phyloP scores from a whole-genome alignment of 2,329 filamentous ascomycete genomes.

The Cryphonectria radicalis region DNA sequence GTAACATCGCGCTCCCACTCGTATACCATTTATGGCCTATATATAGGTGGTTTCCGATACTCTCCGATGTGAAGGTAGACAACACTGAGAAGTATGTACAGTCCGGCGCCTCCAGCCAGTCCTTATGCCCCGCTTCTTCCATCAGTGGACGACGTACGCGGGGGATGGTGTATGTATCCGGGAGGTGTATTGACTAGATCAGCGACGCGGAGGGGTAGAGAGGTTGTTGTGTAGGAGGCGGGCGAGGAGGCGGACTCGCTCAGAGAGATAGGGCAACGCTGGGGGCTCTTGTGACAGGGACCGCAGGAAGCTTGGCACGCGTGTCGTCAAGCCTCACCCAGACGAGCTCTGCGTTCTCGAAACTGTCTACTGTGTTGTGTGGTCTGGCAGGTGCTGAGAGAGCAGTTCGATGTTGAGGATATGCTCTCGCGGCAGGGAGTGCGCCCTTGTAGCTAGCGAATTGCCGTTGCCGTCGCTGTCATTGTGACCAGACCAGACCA shows the following conservation, averaged over 20 bases:
- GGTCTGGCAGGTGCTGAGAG: neutral
- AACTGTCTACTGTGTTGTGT: neutral
- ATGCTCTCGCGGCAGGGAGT: neutral
- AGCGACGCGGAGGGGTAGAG: neutral
- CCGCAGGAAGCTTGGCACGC: neutral
- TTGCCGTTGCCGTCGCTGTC: neutral
- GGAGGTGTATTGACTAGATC: neutral
- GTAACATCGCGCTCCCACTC: no score
- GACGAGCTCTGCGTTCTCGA: neutral
- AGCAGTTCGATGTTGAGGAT: neutral
- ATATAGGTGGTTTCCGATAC: no score
- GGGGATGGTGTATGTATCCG: no score
- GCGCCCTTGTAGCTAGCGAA: neutral
- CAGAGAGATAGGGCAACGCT: conserved; percentile 35
- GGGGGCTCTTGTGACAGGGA: conserved; percentile 34
- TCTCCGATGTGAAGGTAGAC: no score
- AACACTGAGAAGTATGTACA: no score
- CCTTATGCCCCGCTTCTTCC: no score
- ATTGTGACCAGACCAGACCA: no score
- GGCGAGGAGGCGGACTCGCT: neutral
- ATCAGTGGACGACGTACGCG: no score
- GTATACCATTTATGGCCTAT: no score
- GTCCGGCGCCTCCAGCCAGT: no score
- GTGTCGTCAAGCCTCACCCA: conserved; percentile 6
- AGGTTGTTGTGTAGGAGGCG: neutral